These are phyloP conservation scores for Fusarium tjaetaba DNA, from an alignment of 2,329 filamentous ascomycete species.

Conservation along the genomic window DNA sequence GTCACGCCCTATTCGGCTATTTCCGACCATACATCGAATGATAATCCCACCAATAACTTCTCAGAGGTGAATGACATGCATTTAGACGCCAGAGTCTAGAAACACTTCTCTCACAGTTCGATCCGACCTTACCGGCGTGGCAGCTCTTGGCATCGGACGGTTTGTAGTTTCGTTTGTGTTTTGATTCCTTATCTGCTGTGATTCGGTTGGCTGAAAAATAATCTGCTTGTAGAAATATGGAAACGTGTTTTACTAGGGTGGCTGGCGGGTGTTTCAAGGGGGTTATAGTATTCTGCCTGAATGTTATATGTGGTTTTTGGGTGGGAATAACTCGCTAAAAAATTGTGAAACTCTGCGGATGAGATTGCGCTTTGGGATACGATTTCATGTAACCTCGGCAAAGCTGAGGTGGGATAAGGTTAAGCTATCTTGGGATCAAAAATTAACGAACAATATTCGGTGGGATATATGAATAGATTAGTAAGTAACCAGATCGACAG, in stretches of 20 bases:
- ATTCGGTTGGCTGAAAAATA: not conserved
- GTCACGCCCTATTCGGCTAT: constrained; percentile 7
- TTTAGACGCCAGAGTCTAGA: not conserved
- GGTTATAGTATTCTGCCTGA: not conserved
- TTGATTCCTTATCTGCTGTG: not conserved
- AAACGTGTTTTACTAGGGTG: constrained; percentile 8
- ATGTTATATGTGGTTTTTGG: not conserved
- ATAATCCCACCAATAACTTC: not conserved
- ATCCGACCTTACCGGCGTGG: not conserved
- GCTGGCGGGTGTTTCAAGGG: constrained; percentile 8
- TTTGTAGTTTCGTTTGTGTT: constrained; percentile 5
- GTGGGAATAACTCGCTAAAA: constrained; percentile 1
- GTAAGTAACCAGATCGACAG: accelerated
- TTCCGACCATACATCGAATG: constrained; percentile 1
- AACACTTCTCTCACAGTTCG: constrained; percentile 4
- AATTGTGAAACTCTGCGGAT: not conserved
- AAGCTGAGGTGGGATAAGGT: not conserved
- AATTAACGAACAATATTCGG: accelerated
- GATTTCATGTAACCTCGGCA: not conserved
- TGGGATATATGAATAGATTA: not conserved
- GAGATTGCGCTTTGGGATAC: not conserved
- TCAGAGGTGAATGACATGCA: not conserved
- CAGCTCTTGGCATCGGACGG: not conserved
- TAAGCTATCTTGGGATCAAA: not conserved
- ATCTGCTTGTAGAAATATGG: not conserved